These are phyloP conservation scores for Thielaviopsis populi DNA, from an alignment of 2,329 filamentous ascomycete species.

Conservation along the genomic window DNA sequence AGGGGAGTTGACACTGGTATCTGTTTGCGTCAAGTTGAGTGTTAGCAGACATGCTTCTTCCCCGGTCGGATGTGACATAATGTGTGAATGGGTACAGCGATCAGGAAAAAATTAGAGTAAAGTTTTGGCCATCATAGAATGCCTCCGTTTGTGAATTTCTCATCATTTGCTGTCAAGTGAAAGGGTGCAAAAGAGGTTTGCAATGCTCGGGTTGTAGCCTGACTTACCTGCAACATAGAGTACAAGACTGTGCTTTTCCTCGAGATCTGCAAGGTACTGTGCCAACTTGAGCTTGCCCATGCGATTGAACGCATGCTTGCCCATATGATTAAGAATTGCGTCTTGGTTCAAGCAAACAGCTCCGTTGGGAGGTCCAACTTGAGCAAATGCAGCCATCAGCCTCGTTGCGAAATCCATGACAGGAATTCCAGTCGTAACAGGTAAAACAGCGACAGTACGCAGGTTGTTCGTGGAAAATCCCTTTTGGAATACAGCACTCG, in stretches of 20 bases:
- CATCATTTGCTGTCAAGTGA: constrained; percentile 31
- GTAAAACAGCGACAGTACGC: constrained; percentile 80
- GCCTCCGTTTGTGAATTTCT: constrained; percentile 36
- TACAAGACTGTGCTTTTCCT: constrained; percentile 93
- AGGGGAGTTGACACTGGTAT: constrained; percentile 90
- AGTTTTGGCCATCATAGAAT: constrained; percentile 35
- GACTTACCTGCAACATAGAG: constrained; percentile 71
- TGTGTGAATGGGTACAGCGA: constrained; percentile 15
- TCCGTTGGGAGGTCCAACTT: constrained; percentile 79
- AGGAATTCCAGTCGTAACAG: constrained; percentile 79
- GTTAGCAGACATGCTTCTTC: constrained; percentile 20
- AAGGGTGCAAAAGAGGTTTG: constrained; percentile 7
- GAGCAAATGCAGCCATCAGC: constrained; percentile 70
- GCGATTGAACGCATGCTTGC: constrained; percentile 87
- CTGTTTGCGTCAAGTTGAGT: constrained; percentile 27
- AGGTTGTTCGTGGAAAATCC: constrained; percentile 81
- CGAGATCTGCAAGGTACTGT: constrained; percentile 88
- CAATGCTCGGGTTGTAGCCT: not conserved
- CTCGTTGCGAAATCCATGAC: constrained; percentile 90
- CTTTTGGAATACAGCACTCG: constrained; percentile 31
- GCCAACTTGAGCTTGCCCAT: constrained; percentile 95
- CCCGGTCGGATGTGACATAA: constrained; percentile 16
- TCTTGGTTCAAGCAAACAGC: constrained; percentile 87
- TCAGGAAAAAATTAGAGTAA: constrained; percentile 59
- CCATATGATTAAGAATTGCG: constrained; percentile 84